Base-by-base conservation (phyloP, 495 filamentous ascomycete species). In the Haplographium delicatum region DNA sequence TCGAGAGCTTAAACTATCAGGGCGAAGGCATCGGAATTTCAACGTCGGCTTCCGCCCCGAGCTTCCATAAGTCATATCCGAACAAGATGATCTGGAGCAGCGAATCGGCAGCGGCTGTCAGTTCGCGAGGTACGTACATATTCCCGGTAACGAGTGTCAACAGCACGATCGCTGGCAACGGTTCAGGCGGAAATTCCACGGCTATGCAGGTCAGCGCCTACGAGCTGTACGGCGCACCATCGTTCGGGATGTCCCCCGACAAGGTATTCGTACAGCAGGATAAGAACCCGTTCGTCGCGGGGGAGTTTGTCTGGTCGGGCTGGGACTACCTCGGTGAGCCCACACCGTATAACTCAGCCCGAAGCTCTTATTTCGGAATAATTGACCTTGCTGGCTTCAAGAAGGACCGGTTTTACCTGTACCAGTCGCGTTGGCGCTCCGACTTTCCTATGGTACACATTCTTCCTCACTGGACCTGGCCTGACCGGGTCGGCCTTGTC, bases 281-380 rank as follows among this genome's bases (percentile, higher is more conserved):
- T 31, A 54, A 58, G 15, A 57, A 68, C 58, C 35, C 62, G n/a
- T 76, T 63, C 38, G 71, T 67, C 0, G 67, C 63, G 1, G 72
- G 73, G 6, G 73, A 74, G 60, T 76, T 72, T 46, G 73, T 76
- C 1, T 77, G 72, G 73, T 69, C 68, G 0, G 73, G 73, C 0
- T 75, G 61, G 58, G 73, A 77, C 45, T 77, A 77, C 42, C 51
- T 75, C 8, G 72, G 73, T 23, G 73, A 77, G 60, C 72, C 73
- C 0, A 69, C 69, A 11, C 73, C 72, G 2, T 54, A 54, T 26
- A 10, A 33, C 13, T 72, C 51, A 3, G 57, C 69, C 1, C 66
- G 72, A 3, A 75, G 71, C 47, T 71, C 66, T 4, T 75, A 74
- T 25, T 73, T 70, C 25, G 70, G 72, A 0, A 73, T 74, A 39